Base-by-base conservation (phyloP, 768 basidiomycete species). In the Leccinum subtestaceum region DNA sequence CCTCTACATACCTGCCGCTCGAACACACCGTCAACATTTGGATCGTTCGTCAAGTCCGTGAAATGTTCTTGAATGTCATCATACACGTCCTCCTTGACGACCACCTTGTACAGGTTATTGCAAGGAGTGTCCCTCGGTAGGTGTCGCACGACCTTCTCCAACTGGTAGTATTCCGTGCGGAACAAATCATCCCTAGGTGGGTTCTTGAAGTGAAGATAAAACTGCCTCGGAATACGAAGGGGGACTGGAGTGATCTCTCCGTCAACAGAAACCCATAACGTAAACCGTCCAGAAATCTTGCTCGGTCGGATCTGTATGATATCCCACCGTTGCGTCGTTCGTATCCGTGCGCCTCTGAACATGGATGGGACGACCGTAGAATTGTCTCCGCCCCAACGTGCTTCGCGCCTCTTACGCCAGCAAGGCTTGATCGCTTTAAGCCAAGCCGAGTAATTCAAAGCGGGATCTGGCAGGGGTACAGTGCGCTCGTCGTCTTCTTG, bases 1-100 rank as follows among this genome's bases (percentile, higher is more conserved):
- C 3, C 63, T 78, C 46, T 63, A 43, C 40, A 5, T n/a, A 94
- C 93, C 82, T 98, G 95, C 19, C 88, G 80, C 75, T 99, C 97
- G 67, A 88, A 99, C 4, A 97, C 90, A 1, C 93, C 94, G 65
- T 98, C 94, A 9, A 98, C 93, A 67, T 91, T 93, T 0, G 95
- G 92, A 66, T 95, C 91, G 68, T 97, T 97, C 59, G 85, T 92
- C 52, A 98, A 79, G 69, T 95, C 88, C 17, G 93, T 87, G 68
- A 98, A 98, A 70, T 97, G 93, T 57, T 93, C 89, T 65, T 93
- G 88, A 31, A 88, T 91, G 31, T 90, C 85, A 31, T 88, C 79
- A 73, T 91, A 99, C 15, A 88, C 75, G 5, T 89, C 87, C 70
- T 98, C 97, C 32, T 87, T 82, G 23, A 95, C 92, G 11, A 82